Base-by-base conservation (phyloP, 2,329 filamentous ascomycete species). In the Colletotrichum camelliae region DNA sequence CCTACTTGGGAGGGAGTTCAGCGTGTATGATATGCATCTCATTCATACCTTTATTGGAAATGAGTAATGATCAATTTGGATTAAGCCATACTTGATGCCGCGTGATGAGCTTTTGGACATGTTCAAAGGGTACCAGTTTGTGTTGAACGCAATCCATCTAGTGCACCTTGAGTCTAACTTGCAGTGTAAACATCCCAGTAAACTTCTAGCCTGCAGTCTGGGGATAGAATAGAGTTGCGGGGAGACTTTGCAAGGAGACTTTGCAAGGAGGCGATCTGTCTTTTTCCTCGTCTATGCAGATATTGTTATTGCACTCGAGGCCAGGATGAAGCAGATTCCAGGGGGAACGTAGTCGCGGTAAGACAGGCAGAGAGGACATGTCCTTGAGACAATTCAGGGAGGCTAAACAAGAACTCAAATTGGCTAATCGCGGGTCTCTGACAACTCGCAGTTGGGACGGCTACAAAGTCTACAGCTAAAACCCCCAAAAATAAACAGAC, bases 1-100 rank as follows among this genome's bases (percentile, higher is more conserved):
- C 65, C 74, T 69, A 52, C 65, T 71, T 69, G 58, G 37, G 74
- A 55, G 58, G 73, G 58, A 74, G 74, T 74, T 74, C 29, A 69
- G 74, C 70, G 65, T 76, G 74, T 76, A 74, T 74, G 65, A 69
- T 76, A 74, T 33, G 48, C 7, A 65, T 33, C 58, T 69, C 31
- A 43, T 69, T 35, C 6, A 39, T 70, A 68, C 33, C 48, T 69
- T 37, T 43, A 43, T 68, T 24, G 70, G 57, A 58, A 60, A 69
- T 31, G 39, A 73, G 70, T 74, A 73, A 55, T 73, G 35, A 65
- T 48, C 48, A 60, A 73, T 57, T 33, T 7, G 37, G 62, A n/a
- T n/a, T 39, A 62, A 57, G 21, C n/a, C 29, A 33, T 12, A 2
- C 4, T 12, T 35, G 16, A 12, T 9, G n/a, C 4, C 12, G 9